A percentile compares a stretch with the other conserved stretches of the same genome.
phyloP scores from a whole-genome alignment of 805 yeast genomes.

The Metschnikowia proteae region DNA sequence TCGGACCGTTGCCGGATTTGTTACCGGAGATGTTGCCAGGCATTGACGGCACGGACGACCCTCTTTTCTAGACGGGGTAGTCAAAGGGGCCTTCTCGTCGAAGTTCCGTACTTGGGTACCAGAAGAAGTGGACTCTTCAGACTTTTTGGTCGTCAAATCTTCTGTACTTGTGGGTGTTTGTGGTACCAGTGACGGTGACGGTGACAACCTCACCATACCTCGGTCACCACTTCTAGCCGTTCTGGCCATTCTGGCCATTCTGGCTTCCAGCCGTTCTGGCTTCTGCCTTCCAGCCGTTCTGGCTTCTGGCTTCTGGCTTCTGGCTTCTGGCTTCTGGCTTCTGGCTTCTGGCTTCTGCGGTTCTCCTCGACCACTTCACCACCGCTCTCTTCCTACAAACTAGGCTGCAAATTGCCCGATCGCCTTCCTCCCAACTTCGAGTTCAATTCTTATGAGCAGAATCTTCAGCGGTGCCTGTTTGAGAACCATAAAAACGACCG shows the following conservation, averaged over 20 bases:
- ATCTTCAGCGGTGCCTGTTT: conserved; percentile 99
- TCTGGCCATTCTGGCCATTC: too few species aligned
- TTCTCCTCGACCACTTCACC: too few species aligned
- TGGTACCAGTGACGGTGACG: conserved; percentile 17
- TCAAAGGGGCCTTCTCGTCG: conserved; percentile 27
- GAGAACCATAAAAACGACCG: conserved; percentile 84
- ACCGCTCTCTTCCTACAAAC: too few species aligned
- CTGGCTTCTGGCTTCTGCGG: too few species aligned
- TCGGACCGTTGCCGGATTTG: conserved; percentile 19
- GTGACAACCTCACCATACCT: conserved; percentile 11
- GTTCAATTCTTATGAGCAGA: conserved; percentile 87
- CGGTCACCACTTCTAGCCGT: too few species aligned
- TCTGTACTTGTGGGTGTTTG: conserved; percentile 22
- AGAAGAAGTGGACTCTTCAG: conserved; percentile 11
- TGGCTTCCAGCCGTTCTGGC: too few species aligned
- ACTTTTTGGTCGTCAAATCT: conserved; percentile 21
- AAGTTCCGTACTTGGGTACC: conserved; percentile 19
- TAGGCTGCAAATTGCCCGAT: too few species aligned
- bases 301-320: too few species aligned
- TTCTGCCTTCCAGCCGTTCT: too few species aligned
- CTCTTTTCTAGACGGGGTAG: conserved; percentile 30
- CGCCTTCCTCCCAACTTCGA: conserved; percentile 46
- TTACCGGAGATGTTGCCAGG: conserved; percentile 14
- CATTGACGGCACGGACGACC: conserved; percentile 7
- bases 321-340: too few species aligned